phyloP scores from a whole-genome alignment of 768 basidiomycete genomes.

The Suillus sp. region DNA sequence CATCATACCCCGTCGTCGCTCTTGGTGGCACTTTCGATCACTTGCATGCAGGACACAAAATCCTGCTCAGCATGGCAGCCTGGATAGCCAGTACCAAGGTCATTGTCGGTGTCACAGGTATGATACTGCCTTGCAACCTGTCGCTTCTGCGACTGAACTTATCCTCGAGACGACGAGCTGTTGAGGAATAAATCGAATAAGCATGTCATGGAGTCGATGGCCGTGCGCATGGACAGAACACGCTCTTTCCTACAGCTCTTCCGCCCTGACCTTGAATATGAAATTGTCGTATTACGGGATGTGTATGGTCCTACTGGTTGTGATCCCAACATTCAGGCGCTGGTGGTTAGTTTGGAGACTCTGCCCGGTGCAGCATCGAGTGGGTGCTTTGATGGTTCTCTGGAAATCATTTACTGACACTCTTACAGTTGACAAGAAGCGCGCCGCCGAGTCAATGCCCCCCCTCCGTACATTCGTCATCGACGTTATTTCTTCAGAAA shows the following conservation, averaged over 20 bases:
- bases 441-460: slow-evolving; percentile 57
- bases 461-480: slow-evolving; percentile 73
- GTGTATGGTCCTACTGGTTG: slow-evolving; percentile 90
- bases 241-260: slow-evolving; percentile 73
- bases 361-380: slow-evolving; percentile 71
- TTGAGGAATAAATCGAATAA: slow-evolving; percentile 71
- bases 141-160: slow-evolving; percentile 16
- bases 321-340: slow-evolving; percentile 86
- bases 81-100: slow-evolving; percentile 80
- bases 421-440: slow-evolving; percentile 60
- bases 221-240: slow-evolving; percentile 55
- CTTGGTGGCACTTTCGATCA: slow-evolving; percentile 98
- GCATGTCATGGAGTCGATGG: slow-evolving; percentile 65
- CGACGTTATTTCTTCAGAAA: slow-evolving; percentile 81
- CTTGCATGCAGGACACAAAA: slow-evolving; percentile 96
- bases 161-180: slow-evolving; percentile 61
- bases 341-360: slow-evolving; percentile 93
- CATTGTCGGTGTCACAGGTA: slow-evolving; percentile 89
- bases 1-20: slow-evolving; percentile 66
- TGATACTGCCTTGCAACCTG: slow-evolving; percentile 23
- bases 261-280: slow-evolving; percentile 61
- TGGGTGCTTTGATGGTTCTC: slow-evolving; percentile 40
- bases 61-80: slow-evolving; percentile 89
- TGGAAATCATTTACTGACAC: slow-evolving; percentile 1
- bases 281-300: slow-evolving; percentile 77